Conservation (phyloP, 2,329 filamentous ascomycete genomes). For the Apiospora pterosperma region DNA sequence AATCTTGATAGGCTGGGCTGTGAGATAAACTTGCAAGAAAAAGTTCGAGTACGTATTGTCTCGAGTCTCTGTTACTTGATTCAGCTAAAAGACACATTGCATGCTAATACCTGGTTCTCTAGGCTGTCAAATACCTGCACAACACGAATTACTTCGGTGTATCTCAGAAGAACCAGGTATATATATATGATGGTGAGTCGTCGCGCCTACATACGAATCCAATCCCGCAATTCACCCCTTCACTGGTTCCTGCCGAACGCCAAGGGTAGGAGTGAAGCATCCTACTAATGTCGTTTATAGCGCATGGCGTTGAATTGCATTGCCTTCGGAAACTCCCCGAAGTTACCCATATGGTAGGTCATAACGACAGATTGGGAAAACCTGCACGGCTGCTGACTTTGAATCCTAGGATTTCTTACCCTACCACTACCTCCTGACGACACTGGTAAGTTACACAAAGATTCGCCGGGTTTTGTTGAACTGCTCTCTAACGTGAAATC, state of each 20-base stretch:
- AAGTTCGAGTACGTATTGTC: constrained; percentile 51
- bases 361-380: background rate
- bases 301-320: constrained; percentile 82
- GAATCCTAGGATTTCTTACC: constrained; percentile 74
- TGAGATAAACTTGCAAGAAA: constrained; percentile 88
- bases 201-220: background rate
- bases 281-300: background rate
- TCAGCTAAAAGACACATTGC: background rate
- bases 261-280: background rate
- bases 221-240: background rate
- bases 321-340: constrained; percentile 88
- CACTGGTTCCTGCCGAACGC: background rate
- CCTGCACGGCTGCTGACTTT: background rate
- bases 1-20: constrained; percentile 74
- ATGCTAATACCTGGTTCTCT: background rate
- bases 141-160: constrained; percentile 94
- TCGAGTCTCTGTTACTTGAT: background rate
- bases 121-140: constrained; percentile 84
- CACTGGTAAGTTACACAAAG: constrained; percentile 57
- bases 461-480: background rate
- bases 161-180: constrained; percentile 93
- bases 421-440: constrained; percentile 91
- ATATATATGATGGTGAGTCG: constrained; percentile 74
- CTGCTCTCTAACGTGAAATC: constrained; percentile 14
- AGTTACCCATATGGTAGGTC: constrained; percentile 68